A percentile compares a stretch with the other conserved stretches of the same genome.
Evolutionary conservation across 139 green algal species (phyloP).

Genomic region (Mesotaenium endlicherianum): DNA sequence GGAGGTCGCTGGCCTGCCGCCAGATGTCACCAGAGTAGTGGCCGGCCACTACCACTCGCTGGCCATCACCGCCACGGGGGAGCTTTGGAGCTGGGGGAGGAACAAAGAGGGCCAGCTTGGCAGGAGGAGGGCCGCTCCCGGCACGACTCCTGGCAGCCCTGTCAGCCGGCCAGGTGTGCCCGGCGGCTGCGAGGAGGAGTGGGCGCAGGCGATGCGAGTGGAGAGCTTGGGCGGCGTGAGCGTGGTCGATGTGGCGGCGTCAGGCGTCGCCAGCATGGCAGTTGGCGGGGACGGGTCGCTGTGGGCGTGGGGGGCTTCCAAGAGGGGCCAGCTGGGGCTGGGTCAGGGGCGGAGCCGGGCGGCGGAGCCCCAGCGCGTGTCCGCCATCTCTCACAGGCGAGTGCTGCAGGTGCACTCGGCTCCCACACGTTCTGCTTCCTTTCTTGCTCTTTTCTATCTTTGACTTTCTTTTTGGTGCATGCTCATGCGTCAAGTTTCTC

Average conservation of each 20-base stretch:
- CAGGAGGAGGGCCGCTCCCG: neutral
- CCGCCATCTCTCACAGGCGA: too few species aligned
- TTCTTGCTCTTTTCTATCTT: too few species aligned
- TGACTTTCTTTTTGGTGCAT: too few species aligned
- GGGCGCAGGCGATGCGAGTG: slow-evolving; percentile 11
- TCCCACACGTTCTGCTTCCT: too few species aligned
- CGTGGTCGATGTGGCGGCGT: slow-evolving; percentile 7
- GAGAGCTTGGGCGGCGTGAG: slow-evolving; percentile 18
- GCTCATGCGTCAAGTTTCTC: too few species aligned
- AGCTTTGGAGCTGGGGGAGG: slow-evolving; percentile 28
- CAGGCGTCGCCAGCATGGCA: slow-evolving; percentile 17
- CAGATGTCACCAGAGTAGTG: neutral
- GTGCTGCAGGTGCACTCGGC: too few species aligned
- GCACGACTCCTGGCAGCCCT: too few species aligned
- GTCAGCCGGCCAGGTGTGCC: neutral
- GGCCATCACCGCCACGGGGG: neutral
- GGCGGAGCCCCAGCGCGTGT: neutral
- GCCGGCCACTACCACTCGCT: slow-evolving; percentile 45
- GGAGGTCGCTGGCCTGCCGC: slow-evolving; percentile 23
- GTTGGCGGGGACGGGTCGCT: slow-evolving; percentile 19
- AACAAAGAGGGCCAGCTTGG: slow-evolving; percentile 39
- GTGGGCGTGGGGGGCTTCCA: slow-evolving; percentile 26
- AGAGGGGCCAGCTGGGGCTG: slow-evolving; percentile 32
- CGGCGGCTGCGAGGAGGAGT: neutral
- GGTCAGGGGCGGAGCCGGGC: neutral